Base-by-base conservation (phyloP, 2,329 filamentous ascomycete genomes). In the Lasiodiplodia citricola region DNA sequence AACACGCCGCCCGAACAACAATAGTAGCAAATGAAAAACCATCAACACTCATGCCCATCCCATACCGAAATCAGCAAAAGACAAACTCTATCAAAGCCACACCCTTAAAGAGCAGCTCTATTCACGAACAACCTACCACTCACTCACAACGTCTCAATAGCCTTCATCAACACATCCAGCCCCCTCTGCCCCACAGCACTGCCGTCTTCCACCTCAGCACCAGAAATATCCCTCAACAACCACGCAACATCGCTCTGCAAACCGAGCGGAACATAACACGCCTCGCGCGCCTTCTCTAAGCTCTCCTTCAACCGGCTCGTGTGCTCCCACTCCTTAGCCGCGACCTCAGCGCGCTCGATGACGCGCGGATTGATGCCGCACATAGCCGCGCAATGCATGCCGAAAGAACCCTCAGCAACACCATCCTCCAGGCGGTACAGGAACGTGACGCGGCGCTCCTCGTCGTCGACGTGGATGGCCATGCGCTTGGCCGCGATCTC, bases 351-450 rank as follows among this genome's bases (percentile, higher is more conserved):
- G 25, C 91, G 84, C 76, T 94, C 90, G 70, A 99, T 93, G 18
- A 99, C 90, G 67, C 90, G 90, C 55, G 85, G 84, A 0, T 93
- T 89, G 71, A 99, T 98, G 0, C 96, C 96, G 75, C 96, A 99
- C 96, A 99, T 99, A 70, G 93, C 91, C 0, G 96, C 96, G 77
- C 96, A 99, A 80, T 99, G 96, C 96, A 99, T 99, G 74, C 96
- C 96, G 76, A 98, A 99, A 76, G 93, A 97, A 18, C 96, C 96
- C 80, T 98, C 94, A 0, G 96, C 96, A 11, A 98, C 93, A 1
- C 96, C 96, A 16, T 93, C 88, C 80, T 98, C 96, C 0, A 99
- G 87, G 75, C 93, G 94, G 83, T 99, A 99, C 67, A 99, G 79
- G 82, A 99, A 99, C 0, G 95, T 97, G n/a, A 99, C 90, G n/a